Evolutionary conservation across 2,329 filamentous ascomycete genomes (phyloP).

Genomic region (Ilyonectria sp.): DNA sequence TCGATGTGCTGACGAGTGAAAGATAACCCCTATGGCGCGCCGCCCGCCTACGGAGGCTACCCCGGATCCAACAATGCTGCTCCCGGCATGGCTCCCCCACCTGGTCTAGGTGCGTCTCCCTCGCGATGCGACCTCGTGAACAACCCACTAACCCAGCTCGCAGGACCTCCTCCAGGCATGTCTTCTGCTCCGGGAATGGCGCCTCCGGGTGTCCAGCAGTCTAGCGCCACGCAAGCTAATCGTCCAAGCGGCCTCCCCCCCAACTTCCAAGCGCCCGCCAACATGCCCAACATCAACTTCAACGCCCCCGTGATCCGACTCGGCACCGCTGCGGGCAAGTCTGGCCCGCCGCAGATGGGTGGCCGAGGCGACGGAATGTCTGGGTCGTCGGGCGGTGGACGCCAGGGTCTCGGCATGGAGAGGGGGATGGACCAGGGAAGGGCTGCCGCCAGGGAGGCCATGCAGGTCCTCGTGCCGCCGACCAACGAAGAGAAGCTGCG

Average conservation of each 20-base stretch:
- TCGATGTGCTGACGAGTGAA: slow-evolving; percentile 28
- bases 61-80: slow-evolving; percentile 70
- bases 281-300: slow-evolving; percentile 98
- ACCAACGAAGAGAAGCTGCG: slow-evolving; percentile 92
- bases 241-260: slow-evolving; percentile 85
- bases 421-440: slow-evolving; percentile 78
- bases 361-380: slow-evolving; percentile 61
- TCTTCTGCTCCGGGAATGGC: slow-evolving; percentile 85
- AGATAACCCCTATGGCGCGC: slow-evolving; percentile 77
- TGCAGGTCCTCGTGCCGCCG: slow-evolving; percentile 83
- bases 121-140: slow-evolving; percentile 5
- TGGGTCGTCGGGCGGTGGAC: slow-evolving; percentile 53
- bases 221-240: slow-evolving; percentile 81
- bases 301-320: slow-evolving; percentile 96
- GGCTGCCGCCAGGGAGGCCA: slow-evolving; percentile 76
- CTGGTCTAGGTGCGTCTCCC: slow-evolving; percentile 79
- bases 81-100: slow-evolving; percentile 82
- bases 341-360: slow-evolving; percentile 57
- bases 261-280: slow-evolving; percentile 89
- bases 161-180: slow-evolving; percentile 85
- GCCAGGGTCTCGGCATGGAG: slow-evolving; percentile 72
- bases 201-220: slow-evolving; percentile 83
- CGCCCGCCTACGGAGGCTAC: slow-evolving; percentile 81
- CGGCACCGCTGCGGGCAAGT: slow-evolving; percentile 82
- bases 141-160: slow-evolving; percentile 29